Conservation (phyloP, 495 filamentous ascomycete species). For the Penicillium pancosmium region DNA sequence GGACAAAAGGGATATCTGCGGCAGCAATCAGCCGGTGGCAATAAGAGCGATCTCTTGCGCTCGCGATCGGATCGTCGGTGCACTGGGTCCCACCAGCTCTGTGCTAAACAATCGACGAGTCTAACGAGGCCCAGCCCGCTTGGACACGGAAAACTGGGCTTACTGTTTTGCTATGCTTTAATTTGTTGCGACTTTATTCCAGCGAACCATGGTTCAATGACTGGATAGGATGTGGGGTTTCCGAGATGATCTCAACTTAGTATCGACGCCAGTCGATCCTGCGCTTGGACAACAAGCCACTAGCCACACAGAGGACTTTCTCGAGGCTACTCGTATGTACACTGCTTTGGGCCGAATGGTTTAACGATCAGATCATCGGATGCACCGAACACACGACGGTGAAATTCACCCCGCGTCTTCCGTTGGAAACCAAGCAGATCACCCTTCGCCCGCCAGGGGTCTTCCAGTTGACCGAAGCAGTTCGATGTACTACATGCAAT, state of each 20-base stretch:
- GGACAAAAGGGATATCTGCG: conserved; percentile 27
- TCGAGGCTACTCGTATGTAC: neutral
- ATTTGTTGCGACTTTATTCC: conserved; percentile 9
- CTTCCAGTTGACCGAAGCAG: conserved; percentile 7
- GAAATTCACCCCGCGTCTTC: neutral
- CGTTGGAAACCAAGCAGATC: neutral
- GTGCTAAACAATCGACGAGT: neutral
- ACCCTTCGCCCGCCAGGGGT: neutral
- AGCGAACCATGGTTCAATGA: conserved; percentile 8
- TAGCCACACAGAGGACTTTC: conserved; percentile 5
- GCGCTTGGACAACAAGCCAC: conserved; percentile 10
- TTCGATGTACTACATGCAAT: conserved; percentile 1
- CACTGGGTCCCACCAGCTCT: neutral
- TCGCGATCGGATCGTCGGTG: conserved; percentile 20
- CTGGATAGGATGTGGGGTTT: conserved; percentile 4
- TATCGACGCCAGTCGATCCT: conserved; percentile 10
- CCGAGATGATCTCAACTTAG: conserved; percentile 20
- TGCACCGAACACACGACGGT: neutral
- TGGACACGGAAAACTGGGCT: neutral
- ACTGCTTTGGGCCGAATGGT: neutral
- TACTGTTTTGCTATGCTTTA: neutral
- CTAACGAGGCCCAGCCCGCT: neutral
- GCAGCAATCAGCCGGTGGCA: conserved; percentile 28
- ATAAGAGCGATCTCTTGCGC: conserved; percentile 13
- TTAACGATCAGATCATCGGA: neutral